Conservation (phyloP, 2,329 filamentous ascomycete species). For the Scedosporium dehoogii region DNA sequence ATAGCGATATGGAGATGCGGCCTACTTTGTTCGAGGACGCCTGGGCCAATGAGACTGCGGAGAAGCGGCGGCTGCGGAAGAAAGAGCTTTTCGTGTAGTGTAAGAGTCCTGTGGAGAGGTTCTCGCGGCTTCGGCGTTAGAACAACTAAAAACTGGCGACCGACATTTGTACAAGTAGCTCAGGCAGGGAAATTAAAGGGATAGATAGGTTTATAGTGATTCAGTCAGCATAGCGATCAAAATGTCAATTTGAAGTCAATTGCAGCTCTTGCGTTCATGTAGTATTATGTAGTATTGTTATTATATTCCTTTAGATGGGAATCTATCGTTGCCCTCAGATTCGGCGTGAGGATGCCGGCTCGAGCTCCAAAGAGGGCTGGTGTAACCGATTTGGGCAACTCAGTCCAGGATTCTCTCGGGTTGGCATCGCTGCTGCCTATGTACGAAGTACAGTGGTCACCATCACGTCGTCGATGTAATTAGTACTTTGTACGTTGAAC, state of each 20-base stretch:
- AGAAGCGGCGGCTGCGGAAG: not conserved
- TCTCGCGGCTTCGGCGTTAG: not conserved
- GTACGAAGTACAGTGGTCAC: too few species aligned
- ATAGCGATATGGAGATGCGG: slow-evolving; percentile 46
- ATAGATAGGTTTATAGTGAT: not conserved
- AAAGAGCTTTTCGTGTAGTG: not conserved
- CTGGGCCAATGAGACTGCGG: slow-evolving; percentile 27
- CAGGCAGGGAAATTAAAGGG: not conserved
- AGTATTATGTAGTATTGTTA: too few species aligned
- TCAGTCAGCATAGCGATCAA: not conserved
- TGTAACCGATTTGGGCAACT: too few species aligned
- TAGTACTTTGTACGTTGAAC: too few species aligned
- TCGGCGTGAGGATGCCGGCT: too few species aligned
- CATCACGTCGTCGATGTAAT: too few species aligned
- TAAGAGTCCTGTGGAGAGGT: not conserved
- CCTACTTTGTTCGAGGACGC: slow-evolving; percentile 63
- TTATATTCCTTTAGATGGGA: too few species aligned
- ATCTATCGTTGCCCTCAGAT: too few species aligned
- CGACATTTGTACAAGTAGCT: not conserved
- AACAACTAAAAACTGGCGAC: not conserved
- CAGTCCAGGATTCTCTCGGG: too few species aligned
- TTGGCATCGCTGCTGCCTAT: too few species aligned
- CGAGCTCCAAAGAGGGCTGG: too few species aligned
- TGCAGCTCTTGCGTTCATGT: too few species aligned
- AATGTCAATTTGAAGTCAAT: not conserved